phyloP scores from a whole-genome alignment of 164 flowering plant species.

The Cinnamomum micranthum region DNA sequence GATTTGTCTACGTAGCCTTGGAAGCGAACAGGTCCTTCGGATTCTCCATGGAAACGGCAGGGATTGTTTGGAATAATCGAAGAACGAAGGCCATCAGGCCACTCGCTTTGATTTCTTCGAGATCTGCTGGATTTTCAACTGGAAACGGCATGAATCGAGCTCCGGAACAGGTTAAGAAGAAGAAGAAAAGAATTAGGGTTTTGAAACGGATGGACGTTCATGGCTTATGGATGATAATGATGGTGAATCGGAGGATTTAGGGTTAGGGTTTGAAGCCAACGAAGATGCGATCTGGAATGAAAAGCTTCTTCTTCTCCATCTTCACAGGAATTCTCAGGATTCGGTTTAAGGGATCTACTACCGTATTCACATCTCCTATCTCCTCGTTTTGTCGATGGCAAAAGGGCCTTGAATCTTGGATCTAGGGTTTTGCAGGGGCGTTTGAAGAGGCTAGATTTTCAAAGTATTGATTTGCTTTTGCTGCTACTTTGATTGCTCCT shows the following conservation, averaged over 20 bases:
- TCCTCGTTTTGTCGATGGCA: no score
- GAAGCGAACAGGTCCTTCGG: no score
- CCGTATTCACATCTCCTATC: background rate
- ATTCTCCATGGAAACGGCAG: constrained; percentile 3
- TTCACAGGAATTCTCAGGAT: background rate
- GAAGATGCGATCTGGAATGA: background rate
- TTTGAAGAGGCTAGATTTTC: background rate
- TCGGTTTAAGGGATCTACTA: background rate
- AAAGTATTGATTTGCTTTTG: background rate
- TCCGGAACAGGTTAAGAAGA: background rate
- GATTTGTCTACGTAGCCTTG: no score
- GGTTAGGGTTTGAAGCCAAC: constrained; percentile 2
- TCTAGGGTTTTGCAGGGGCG: constrained; percentile 4
- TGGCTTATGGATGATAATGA: background rate
- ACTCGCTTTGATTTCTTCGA: background rate
- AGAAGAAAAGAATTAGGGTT: constrained; percentile 1
- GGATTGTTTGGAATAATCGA: background rate
- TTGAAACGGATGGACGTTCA: background rate
- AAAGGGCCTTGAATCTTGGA: constrained; percentile 6
- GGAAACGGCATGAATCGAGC: background rate
- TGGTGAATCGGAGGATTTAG: background rate
- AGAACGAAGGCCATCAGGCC: no score
- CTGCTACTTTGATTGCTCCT: background rate
- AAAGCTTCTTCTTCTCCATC: background rate
- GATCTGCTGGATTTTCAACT: constrained; percentile 1